phyloP scores from a whole-genome alignment of 73 alveolate genomes.

The Stentor roeselii region DNA sequence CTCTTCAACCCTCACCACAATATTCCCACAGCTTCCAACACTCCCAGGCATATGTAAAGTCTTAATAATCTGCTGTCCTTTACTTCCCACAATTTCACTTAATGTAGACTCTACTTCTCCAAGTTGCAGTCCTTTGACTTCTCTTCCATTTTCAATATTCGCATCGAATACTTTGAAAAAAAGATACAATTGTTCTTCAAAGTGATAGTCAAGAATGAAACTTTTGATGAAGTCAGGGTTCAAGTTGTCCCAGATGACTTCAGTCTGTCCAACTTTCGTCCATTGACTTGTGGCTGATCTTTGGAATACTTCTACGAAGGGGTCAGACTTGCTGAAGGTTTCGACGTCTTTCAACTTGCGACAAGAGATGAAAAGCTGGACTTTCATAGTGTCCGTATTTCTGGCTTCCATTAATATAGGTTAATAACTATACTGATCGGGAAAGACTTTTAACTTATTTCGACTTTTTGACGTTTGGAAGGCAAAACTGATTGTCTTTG shows the following conservation, averaged over 20 bases:
- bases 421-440: no score
- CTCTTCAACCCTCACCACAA: conserved; percentile 33
- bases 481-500: no score
- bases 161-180: conserved; percentile 37
- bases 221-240: conserved; percentile 69
- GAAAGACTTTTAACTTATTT: no score
- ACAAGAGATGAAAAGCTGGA: background rate
- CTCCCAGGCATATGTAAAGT: background rate
- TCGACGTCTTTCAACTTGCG: conserved; percentile 18
- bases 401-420: background rate
- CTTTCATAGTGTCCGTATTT: background rate
- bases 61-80: conserved; percentile 20
- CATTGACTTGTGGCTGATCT: conserved; percentile 22
- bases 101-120: conserved; percentile 41
- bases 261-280: conserved; percentile 62
- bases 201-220: conserved; percentile 50
- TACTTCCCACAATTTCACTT: conserved; percentile 35
- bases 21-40: conserved; percentile 33
- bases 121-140: background rate
- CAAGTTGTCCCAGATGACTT: conserved; percentile 49
- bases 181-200: conserved; percentile 52
- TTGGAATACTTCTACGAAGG: conserved; percentile 26
- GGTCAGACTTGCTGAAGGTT: conserved; percentile 11
- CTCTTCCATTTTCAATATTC: conserved; percentile 20
- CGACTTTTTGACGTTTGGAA: no score